Evolutionary conservation across 1,284 basidiomycete species (phyloP).

Genomic region (Trichosporon coremiiforme): DNA sequence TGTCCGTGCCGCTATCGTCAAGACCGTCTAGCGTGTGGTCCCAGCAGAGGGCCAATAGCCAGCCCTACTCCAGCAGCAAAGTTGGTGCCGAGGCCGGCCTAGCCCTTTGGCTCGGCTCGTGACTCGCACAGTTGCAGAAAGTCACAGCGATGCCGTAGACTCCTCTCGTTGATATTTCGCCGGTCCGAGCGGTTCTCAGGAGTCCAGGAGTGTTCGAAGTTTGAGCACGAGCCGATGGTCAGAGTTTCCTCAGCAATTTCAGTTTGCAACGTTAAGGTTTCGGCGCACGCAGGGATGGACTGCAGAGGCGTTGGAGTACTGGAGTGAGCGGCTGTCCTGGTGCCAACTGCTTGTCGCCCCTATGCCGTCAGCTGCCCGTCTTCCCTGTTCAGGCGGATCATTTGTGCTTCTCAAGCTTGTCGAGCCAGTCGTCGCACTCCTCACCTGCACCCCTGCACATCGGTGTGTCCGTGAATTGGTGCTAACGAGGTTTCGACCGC

Average conservation of each 20-base stretch:
- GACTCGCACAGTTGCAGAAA: background rate
- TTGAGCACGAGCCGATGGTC: background rate
- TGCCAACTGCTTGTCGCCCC: too few relatives aligned
- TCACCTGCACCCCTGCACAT: too few relatives aligned
- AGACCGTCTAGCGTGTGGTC: too few relatives aligned
- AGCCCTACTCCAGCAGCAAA: background rate
- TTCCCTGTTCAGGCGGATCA: background rate
- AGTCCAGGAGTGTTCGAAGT: background rate
- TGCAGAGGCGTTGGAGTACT: background rate
- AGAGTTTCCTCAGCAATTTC: background rate
- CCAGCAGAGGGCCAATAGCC: too few relatives aligned
- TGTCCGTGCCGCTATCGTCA: background rate
- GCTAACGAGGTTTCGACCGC: too few relatives aligned
- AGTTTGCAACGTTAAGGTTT: background rate
- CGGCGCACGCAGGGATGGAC: background rate
- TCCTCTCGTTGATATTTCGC: too few relatives aligned
- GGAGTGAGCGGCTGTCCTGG: too few relatives aligned
- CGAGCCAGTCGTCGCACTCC: too few relatives aligned
- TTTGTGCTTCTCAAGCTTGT: slow-evolving; percentile 2
- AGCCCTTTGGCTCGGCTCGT: background rate
- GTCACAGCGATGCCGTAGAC: too few relatives aligned
- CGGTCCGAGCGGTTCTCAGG: too few relatives aligned
- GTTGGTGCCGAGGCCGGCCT: background rate
- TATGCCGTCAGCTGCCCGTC: too few relatives aligned
- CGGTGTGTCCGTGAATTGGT: too few relatives aligned